Evolutionary conservation across 2,329 filamentous ascomycete species (phyloP), one percentile per base, ranked within the genome.

Genomic region (Beauveria rudraprayagi): DNA sequence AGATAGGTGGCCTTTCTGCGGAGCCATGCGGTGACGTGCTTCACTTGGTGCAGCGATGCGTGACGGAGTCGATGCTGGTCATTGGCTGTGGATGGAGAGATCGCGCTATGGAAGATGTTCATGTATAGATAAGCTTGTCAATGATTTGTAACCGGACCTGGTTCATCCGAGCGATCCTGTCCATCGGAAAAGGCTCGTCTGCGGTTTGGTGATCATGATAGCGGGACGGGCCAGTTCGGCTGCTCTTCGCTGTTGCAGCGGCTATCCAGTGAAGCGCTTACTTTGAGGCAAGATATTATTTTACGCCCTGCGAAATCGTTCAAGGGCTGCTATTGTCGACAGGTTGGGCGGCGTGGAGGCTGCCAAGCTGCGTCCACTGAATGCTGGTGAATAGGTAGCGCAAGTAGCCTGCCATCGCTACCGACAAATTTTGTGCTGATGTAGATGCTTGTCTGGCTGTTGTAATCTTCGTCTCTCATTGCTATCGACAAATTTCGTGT

Each of bases 11-110:
- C 34, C 22, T 14, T 11, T 51, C 16, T 16, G 56, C 56, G 56
- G 56, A 51, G 47, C 56, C 37, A 17, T 11, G 56, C 40, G 56
- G 47, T 59, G 56, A 59, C 56, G 56, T 59, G 56, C 56, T 59
- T 28, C 34, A 43, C 28, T 19, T 19, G 30, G 34, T 24, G 34
- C 26, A 28, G 34, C 5, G 11, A 24, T 26, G 37, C 37, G 56
- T 59, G 46, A 44, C 24, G n/a, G 5, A 14, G 56, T 52, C 47
- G 47, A 59, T 59, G 56, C 17, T 26, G 47, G 34, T 14, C 24
- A 59, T 59, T 52, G 56, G 56, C 37, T 43, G 47, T 59, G 47
- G 5, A 4, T 22, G 44, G 47, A 34, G 37, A 22, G 37, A 52
- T 59, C 37, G 54, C 37, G 14, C 24, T 7, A 41, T 41, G 41